phyloP scores from a whole-genome alignment of 371 early-diverging fungal genomes.

The Coemansia sp. region DNA sequence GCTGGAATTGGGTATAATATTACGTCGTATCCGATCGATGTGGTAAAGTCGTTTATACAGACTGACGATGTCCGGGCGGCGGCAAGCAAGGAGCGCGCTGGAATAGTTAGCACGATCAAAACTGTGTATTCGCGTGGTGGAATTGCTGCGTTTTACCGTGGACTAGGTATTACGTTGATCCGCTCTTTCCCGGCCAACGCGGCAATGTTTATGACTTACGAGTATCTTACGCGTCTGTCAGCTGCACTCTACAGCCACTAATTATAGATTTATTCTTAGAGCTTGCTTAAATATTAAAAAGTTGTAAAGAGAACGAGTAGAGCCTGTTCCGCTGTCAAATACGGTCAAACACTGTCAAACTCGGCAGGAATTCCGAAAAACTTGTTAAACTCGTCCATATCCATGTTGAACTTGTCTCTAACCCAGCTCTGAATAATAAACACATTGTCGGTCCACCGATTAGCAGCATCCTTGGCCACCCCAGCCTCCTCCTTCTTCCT shows the following conservation, averaged over 20 bases:
- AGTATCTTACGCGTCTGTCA: constrained; percentile 41
- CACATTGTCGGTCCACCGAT: constrained; percentile 94
- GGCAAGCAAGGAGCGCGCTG: constrained; percentile 29
- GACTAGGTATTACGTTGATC: constrained; percentile 88
- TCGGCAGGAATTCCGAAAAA: constrained; percentile 80
- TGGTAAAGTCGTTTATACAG: constrained; percentile 92
- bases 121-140: constrained; percentile 79
- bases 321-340: neutral
- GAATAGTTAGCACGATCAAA: constrained; percentile 61
- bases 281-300: neutral
- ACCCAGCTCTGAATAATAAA: constrained; percentile 85
- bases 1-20: constrained; percentile 93
- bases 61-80: constrained; percentile 64
- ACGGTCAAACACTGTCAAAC: constrained; percentile 65
- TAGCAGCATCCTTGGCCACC: constrained; percentile 73
- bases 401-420: constrained; percentile 73
- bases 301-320: neutral
- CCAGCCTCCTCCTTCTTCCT: constrained; percentile 61
- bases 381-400: constrained; percentile 66
- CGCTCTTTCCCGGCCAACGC: constrained; percentile 91
- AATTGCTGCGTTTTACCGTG: constrained; percentile 84
- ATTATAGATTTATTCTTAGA: neutral
- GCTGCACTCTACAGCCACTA: constrained; percentile 14
- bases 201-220: constrained; percentile 87
- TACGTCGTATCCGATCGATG: constrained; percentile 90